Evolutionary conservation across 129 eudicot species (phyloP).

Genomic region (Escallonia herrerae): DNA sequence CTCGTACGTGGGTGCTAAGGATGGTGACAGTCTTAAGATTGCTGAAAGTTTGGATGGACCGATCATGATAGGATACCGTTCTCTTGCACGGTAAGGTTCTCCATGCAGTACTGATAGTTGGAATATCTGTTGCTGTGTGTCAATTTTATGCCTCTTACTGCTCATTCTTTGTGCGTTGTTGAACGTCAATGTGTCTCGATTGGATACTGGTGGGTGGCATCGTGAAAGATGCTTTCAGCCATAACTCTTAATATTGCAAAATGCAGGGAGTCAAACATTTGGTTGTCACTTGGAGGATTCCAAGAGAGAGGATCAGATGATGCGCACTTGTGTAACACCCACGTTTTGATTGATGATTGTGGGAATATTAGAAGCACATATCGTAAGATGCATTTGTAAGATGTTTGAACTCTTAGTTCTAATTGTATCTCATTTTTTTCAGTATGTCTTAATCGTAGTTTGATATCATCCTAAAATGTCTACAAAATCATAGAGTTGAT

Average conservation of each 20-base stretch:
- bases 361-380: constrained; percentile 68
- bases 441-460: neutral
- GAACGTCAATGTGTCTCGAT: neutral
- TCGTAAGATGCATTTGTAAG: constrained; percentile 79
- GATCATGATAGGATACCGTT: constrained; percentile 61
- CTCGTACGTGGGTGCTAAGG: constrained; percentile 62
- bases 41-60: constrained; percentile 89
- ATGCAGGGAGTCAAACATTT: constrained; percentile 75
- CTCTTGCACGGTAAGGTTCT: constrained; percentile 65
- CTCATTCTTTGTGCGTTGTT: neutral
- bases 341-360: constrained; percentile 71
- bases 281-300: constrained; percentile 96
- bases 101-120: neutral
- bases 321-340: constrained; percentile 71
- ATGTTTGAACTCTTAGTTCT: constrained; percentile 13
- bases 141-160: neutral
- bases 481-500: neutral
- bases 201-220: neutral
- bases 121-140: neutral
- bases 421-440: neutral
- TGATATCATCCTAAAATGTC: too few relatives aligned
- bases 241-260: neutral
- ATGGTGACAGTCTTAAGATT: constrained; percentile 76
- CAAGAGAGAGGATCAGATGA: constrained; percentile 84
- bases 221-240: neutral